Base-by-base conservation (phyloP, 1,139 yeast genomes). In the Sugiyamaella pinicola region DNA sequence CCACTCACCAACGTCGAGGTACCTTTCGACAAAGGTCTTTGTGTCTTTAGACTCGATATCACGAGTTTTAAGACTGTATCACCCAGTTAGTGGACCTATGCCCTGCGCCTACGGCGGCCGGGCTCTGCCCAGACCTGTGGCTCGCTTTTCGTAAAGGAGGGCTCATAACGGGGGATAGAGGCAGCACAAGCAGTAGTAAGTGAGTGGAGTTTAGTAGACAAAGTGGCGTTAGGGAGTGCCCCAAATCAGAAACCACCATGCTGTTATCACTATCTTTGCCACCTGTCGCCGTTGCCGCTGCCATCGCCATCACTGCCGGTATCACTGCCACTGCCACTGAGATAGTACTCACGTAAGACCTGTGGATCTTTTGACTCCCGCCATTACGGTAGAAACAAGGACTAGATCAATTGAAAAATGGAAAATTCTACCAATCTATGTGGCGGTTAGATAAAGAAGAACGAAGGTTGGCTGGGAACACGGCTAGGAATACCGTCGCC, bases 301-400 rank as follows among this genome's bases (percentile, higher is more conserved):
- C n/a, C n/a, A n/a, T n/a, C n/a, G n/a, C n/a, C n/a, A n/a, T n/a
- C n/a, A n/a, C n/a, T n/a, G n/a, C n/a, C n/a, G n/a, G n/a, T n/a
- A n/a, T n/a, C n/a, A n/a, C n/a, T n/a, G n/a, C n/a, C n/a, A n/a
- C n/a, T n/a, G n/a, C n/a, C n/a, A n/a, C n/a, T n/a, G n/a, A n/a
- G n/a, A n/a, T n/a, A n/a, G 17, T 22, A 28, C 78, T 55, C 66
- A 75, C 74, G 89, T 80, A 42, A 91, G 74, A 0, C 98, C 98
- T 2, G 97, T 85, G 62, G 84, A 84, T 68, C 96, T 81, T 71
- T 85, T 88, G 49, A 93, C 83, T 1, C 97, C 98, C 0, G 98
- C 96, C 52, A 93, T 75, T 51, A 90, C 80, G 0, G 96, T 85
- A 1, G 96, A 86, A 4, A 89, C 76, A 42, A 93, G 76, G 1